Evolutionary conservation across 1,284 basidiomycete species (phyloP).

Genomic region (Fomitopsis pinicola): DNA sequence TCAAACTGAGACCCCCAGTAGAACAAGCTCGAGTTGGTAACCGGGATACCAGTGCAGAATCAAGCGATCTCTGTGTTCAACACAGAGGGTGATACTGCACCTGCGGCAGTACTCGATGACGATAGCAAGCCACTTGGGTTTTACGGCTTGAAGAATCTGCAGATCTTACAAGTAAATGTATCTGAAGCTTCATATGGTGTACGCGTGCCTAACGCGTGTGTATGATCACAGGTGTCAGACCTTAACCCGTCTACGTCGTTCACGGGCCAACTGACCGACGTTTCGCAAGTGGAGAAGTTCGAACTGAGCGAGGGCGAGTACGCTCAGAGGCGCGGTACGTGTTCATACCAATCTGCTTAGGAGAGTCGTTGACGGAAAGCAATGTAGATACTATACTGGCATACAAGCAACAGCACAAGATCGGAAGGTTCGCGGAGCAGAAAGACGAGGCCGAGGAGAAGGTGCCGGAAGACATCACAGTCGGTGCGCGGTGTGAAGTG

Average conservation of each 20-base stretch:
- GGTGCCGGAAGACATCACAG: constrained; percentile 39
- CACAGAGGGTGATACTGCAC: constrained; percentile 49
- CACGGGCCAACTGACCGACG: constrained; percentile 81
- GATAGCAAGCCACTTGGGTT: constrained; percentile 67
- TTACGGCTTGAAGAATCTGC: constrained; percentile 67
- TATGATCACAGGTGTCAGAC: constrained; percentile 62
- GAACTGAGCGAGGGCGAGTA: constrained; percentile 86
- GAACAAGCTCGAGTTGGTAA: constrained; percentile 85
- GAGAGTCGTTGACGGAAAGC: neutral
- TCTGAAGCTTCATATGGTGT: neutral
- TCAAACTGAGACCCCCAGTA: constrained; percentile 26
- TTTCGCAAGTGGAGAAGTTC: constrained; percentile 88
- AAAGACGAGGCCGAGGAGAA: constrained; percentile 31
- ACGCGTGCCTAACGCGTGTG: neutral
- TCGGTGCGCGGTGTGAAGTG: constrained; percentile 83
- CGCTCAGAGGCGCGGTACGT: constrained; percentile 68
- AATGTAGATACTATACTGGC: constrained; percentile 80
- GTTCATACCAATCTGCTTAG: neutral
- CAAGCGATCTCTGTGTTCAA: constrained; percentile 68
- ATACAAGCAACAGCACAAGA: constrained; percentile 85
- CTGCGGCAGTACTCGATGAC: constrained; percentile 57
- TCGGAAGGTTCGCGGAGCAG: constrained; percentile 80
- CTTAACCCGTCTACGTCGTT: constrained; percentile 70
- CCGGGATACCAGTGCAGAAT: constrained; percentile 78
- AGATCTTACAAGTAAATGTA: constrained; percentile 66